Percentiles rank a stretch among this genome's conserved stretches.
phyloP scores from a whole-genome alignment of 306 rosid genomes.

The Pterocarpus santalinus region DNA sequence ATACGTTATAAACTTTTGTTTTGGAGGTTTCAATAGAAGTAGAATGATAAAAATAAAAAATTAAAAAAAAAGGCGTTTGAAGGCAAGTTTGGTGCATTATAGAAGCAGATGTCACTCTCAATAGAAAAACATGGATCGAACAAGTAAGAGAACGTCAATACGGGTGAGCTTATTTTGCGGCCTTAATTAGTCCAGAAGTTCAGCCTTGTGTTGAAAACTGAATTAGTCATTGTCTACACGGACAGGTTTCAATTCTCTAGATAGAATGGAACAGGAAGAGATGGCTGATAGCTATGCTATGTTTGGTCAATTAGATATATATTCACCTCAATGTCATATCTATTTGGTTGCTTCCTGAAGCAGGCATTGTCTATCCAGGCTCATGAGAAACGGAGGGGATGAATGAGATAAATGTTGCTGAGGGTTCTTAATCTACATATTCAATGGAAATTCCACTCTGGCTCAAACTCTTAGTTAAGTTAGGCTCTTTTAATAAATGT shows the following conservation, averaged over 20 bases:
- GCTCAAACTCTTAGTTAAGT: background rate
- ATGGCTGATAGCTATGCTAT: conserved; percentile 38
- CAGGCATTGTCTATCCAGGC: background rate
- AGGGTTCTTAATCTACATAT: conserved; percentile 1
- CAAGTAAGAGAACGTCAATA: conserved; percentile 16
- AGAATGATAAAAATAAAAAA: background rate
- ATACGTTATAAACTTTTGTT: background rate
- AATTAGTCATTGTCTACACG: conserved; percentile 48
- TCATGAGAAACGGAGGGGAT: background rate
- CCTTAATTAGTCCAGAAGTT: background rate
- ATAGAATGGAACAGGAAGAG: conserved; percentile 12
- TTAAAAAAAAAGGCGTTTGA: background rate
- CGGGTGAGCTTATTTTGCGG: conserved; percentile 43
- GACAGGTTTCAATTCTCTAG: conserved; percentile 43
- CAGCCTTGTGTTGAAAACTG: conserved; percentile 34
- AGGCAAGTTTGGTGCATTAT: conserved; percentile 30
- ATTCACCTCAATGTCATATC: conserved; percentile 5
- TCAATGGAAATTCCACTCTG: background rate
- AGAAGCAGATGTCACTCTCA: conserved; percentile 30
- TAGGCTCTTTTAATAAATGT: background rate
- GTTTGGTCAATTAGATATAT: conserved; percentile 35
- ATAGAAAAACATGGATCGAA: conserved; percentile 17
- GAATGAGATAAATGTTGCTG: background rate
- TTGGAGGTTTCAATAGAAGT: conserved; percentile 5
- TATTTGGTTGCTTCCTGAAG: conserved; percentile 19